These are phyloP conservation scores for Carallia brachiata DNA, from an alignment of 345 rosid genomes.

Conservation along the genomic window DNA sequence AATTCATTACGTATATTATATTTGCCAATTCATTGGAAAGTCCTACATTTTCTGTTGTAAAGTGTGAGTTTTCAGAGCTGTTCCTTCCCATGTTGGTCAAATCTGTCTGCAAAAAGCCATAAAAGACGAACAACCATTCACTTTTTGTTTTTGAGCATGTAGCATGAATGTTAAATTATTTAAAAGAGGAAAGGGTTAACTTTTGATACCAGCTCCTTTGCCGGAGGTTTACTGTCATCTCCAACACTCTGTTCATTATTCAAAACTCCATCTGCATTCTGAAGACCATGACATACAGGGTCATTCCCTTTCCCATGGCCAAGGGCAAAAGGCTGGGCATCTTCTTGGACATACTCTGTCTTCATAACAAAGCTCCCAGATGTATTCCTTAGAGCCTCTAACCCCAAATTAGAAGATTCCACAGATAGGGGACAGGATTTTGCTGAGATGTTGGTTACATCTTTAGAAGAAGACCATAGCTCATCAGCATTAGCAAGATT, in stretches of 20 bases:
- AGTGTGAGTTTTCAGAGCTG: slow-evolving; percentile 23
- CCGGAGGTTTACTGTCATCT: slow-evolving; percentile 25
- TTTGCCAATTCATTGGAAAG: slow-evolving; percentile 24
- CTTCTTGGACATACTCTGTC: slow-evolving; percentile 53
- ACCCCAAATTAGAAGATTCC: slow-evolving; percentile 49
- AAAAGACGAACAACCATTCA: not conserved
- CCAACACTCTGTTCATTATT: slow-evolving; percentile 38
- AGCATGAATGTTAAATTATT: no score
- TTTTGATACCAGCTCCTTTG: slow-evolving; percentile 55
- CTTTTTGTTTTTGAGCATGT: not conserved
- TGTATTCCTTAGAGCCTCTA: slow-evolving; percentile 36
- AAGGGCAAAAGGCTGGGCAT: slow-evolving; percentile 40
- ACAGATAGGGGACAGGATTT: slow-evolving; percentile 45
- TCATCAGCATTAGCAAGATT: slow-evolving; percentile 63
- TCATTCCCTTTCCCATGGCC: slow-evolving; percentile 39
- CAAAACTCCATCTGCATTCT: slow-evolving; percentile 22
- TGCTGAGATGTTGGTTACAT: slow-evolving; percentile 45
- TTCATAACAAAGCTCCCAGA: slow-evolving; percentile 37
- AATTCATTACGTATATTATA: slow-evolving; percentile 30
- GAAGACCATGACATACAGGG: slow-evolving; percentile 40
- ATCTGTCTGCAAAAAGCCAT: slow-evolving; percentile 31
- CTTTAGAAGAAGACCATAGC: slow-evolving; percentile 76
- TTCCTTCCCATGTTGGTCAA: slow-evolving; percentile 26
- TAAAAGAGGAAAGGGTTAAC: not conserved
- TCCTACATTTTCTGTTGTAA: slow-evolving; percentile 22